phyloP scores from a whole-genome alignment of 2,329 filamentous ascomycete species.

The Ascochyta koolunga region DNA sequence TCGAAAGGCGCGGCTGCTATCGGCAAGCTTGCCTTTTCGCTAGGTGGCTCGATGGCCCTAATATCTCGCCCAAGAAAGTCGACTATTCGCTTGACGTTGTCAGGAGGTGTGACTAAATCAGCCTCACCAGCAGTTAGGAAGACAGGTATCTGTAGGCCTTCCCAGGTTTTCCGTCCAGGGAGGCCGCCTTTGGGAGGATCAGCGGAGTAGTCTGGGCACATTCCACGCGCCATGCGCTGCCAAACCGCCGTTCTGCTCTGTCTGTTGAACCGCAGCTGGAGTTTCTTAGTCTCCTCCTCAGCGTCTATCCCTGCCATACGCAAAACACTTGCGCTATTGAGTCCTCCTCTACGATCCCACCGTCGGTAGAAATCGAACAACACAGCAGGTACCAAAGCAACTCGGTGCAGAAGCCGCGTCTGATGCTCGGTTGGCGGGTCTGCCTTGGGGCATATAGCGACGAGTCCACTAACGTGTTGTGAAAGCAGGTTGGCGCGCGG shows the following conservation, averaged over 20 bases:
- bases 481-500: conserved; percentile 61
- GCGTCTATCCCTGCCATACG: conserved; percentile 75
- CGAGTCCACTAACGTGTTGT: conserved; percentile 72
- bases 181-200: conserved; percentile 66
- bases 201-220: conserved; percentile 65
- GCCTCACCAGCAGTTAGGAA: conserved; percentile 78
- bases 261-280: conserved; percentile 77
- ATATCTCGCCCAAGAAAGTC: conserved; percentile 48
- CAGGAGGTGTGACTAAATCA: conserved; percentile 76
- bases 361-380: conserved; percentile 78
- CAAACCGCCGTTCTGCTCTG: conserved; percentile 85
- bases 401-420: conserved; percentile 57
- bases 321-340: conserved; percentile 76
- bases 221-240: conserved; percentile 78
- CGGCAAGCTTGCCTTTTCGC: conserved; percentile 49
- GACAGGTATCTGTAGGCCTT: conserved; percentile 72
- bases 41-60: conserved; percentile 38
- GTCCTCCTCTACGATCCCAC: conserved; percentile 80
- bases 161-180: conserved; percentile 74
- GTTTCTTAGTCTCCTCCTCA: conserved; percentile 67
- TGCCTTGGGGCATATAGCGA: conserved; percentile 81
- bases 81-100: conserved; percentile 72
- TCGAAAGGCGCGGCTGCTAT: conserved; percentile 60
- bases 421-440: conserved; percentile 64
- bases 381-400: conserved; percentile 72